phyloP scores from a whole-genome alignment of 2,329 filamentous ascomycete species.

The Colletotrichum lindemuthianum region DNA sequence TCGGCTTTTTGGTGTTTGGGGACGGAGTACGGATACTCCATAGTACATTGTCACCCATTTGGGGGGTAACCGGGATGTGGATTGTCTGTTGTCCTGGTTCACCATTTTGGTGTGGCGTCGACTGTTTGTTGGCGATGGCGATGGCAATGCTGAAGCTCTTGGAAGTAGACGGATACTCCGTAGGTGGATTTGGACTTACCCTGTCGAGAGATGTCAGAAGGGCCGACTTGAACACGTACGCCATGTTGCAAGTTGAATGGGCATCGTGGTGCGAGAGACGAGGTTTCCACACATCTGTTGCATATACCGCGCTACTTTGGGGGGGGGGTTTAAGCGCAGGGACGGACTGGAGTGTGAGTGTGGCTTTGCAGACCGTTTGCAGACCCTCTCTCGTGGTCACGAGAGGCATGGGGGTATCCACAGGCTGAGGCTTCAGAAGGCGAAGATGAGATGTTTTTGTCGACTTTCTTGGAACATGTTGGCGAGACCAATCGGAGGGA shows the following conservation, averaged over 20 bases:
- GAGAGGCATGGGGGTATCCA: neutral
- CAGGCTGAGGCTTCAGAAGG: conserved; percentile 2
- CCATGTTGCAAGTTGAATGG: conserved; percentile 26
- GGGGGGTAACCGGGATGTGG: conserved; percentile 17
- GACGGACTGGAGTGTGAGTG: neutral
- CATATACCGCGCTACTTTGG: neutral
- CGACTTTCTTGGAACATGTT: too few species aligned
- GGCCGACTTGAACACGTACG: conserved; percentile 10
- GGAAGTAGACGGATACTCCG: neutral
- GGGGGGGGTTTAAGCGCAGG: neutral
- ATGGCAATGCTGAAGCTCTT: neutral
- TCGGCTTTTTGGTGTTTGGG: too few species aligned
- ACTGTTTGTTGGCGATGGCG: neutral
- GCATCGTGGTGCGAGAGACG: neutral
- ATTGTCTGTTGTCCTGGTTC: neutral
- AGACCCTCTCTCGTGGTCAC: conserved; percentile 12
- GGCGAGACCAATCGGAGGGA: conserved; percentile 16
- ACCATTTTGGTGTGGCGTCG: neutral
- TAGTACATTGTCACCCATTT: too few species aligned
- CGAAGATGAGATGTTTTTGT: neutral
- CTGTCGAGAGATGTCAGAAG: neutral
- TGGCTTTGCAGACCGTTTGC: conserved; percentile 5
- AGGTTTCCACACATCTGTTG: neutral
- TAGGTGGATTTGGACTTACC: neutral
- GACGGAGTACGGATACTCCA: too few species aligned